Evolutionary conservation across 2,329 filamentous ascomycete genomes (phyloP).

Genomic region (Fonsecaea multimorphosa): DNA sequence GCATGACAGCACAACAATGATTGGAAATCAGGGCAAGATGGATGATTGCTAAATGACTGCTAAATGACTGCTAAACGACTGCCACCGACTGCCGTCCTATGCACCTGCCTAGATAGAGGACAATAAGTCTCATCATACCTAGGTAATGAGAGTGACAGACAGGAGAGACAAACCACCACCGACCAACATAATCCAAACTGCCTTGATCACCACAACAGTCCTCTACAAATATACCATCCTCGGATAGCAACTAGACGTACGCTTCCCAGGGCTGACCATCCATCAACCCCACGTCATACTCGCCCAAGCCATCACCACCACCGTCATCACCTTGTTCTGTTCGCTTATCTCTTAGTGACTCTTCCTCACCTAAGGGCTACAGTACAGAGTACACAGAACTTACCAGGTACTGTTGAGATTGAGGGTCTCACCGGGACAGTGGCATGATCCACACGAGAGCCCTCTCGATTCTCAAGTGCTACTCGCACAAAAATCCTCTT

Average conservation of each 20-base stretch:
- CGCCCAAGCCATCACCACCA: not conserved
- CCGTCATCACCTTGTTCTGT: too few relatives aligned
- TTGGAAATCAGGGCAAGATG: slow-evolving; percentile 16
- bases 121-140: not conserved
- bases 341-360: not conserved
- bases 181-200: too few relatives aligned
- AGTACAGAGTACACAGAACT: not conserved
- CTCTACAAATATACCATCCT: too few relatives aligned
- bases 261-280: not conserved
- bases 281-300: not conserved
- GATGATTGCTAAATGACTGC: too few relatives aligned
- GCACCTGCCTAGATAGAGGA: not conserved
- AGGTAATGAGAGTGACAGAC: too few relatives aligned
- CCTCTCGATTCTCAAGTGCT: not conserved
- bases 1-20: not conserved
- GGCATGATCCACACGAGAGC: slow-evolving; percentile 1
- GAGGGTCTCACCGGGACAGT: not conserved
- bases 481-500: not conserved
- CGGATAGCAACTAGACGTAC: too few relatives aligned
- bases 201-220: too few relatives aligned
- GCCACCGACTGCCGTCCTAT: too few relatives aligned
- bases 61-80: too few relatives aligned
- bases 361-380: not conserved
- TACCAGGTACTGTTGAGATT: not conserved
- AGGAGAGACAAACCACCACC: too few relatives aligned